Conservation (phyloP, 2,329 filamentous ascomycete species). For the Sphaerulina vaccinii region DNA sequence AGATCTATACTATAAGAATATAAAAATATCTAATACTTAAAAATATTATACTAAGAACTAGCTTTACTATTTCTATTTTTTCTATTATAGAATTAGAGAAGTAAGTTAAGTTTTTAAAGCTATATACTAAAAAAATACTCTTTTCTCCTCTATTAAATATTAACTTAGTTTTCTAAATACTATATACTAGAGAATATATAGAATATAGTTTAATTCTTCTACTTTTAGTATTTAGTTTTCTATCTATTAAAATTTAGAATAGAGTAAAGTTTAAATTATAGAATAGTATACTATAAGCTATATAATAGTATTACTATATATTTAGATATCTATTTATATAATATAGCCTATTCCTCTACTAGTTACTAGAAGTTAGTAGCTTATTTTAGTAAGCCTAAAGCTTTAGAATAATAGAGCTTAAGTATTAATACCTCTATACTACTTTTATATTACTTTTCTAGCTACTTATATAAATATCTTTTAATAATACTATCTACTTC, state of each 20-base stretch:
- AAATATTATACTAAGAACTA: not conserved
- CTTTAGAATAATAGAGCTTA: no score
- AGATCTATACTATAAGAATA: not conserved
- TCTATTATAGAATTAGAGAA: not conserved
- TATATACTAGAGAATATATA: no score
- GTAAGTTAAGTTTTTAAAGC: not conserved
- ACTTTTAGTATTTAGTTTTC: no score
- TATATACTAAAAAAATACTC: not conserved
- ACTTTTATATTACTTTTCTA: not conserved
- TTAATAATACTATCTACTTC: constrained; percentile 15
- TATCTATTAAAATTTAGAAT: no score
- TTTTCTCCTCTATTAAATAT: not conserved
- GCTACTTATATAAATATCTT: constrained; percentile 13
- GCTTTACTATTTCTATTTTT: not conserved
- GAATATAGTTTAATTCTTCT: no score
- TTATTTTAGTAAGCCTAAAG: no score
- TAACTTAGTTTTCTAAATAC: constrained; percentile 9
- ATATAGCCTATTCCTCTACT: constrained; percentile 20
- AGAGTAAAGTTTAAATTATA: constrained; percentile 9
- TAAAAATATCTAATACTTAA: not conserved
- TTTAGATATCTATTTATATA: no score
- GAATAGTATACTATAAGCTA: constrained; percentile 18
- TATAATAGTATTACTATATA: no score
- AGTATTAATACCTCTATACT: constrained; percentile 15
- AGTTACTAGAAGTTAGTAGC: constrained; percentile 11